Conservation (phyloP, 441 rosid species). For the Codiaeum variegatum region DNA sequence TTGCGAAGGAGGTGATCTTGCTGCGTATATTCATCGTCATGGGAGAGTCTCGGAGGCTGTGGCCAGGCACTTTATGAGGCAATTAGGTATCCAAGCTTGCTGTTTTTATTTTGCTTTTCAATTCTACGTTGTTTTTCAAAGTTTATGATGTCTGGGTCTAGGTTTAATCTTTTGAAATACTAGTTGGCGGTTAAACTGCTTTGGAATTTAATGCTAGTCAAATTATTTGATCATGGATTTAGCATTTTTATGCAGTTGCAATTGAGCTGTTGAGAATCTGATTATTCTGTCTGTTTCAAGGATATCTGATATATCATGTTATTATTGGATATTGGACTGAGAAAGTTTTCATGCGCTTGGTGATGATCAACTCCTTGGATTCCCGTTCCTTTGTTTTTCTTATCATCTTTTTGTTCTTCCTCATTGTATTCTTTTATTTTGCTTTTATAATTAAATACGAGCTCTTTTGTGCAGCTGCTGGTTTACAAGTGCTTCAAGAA, state of each 20-base stretch:
- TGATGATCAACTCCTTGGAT: not conserved
- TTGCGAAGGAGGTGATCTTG: constrained; percentile 86
- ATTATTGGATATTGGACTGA: not conserved
- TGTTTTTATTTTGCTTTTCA: not conserved
- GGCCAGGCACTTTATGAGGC: constrained; percentile 76
- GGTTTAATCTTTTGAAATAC: not conserved
- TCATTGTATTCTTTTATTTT: not conserved
- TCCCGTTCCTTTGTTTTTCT: not conserved
- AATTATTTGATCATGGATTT: not conserved
- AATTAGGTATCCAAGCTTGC: constrained; percentile 47
- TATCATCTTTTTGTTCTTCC: not conserved
- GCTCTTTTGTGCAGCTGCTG: constrained; percentile 52
- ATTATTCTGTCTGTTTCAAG: constrained; percentile 3
- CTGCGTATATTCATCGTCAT: constrained; percentile 53
- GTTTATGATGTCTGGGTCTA: not conserved
- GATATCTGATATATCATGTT: not conserved
- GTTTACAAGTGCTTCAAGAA: constrained; percentile 78
- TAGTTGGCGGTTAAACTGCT: not conserved
- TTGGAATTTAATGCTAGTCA: not conserved
- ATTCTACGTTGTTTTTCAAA: not conserved
- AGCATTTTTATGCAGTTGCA: not conserved
- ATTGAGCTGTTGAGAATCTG: constrained; percentile 1
- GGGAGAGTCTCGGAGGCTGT: constrained; percentile 64
- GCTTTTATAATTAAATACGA: constrained; percentile 7
- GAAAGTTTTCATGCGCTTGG: not conserved